Evolutionary conservation across 139 green algal genomes (phyloP).

Genomic region (Chloropicon primus): DNA sequence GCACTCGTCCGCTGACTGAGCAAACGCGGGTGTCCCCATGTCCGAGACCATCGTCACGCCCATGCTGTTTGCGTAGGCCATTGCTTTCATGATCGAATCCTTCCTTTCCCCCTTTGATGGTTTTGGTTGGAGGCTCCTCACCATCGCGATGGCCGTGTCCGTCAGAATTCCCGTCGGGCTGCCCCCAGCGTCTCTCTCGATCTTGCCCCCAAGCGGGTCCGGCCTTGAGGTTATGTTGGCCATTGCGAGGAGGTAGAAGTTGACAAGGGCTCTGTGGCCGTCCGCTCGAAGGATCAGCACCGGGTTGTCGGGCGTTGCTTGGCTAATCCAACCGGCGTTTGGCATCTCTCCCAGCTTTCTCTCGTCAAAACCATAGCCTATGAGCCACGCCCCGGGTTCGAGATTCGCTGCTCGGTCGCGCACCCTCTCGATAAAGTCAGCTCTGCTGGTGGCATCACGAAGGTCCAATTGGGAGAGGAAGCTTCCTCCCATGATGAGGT

Average conservation of each 20-base stretch:
- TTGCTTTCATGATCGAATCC: conserved; percentile 16
- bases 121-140: conserved; percentile 9
- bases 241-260: conserved; percentile 27
- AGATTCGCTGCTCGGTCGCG: not conserved
- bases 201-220: conserved; percentile 18
- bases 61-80: not conserved
- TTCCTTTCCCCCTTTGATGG: not conserved
- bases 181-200: conserved; percentile 8
- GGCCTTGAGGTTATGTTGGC: conserved; percentile 19
- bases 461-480: not conserved
- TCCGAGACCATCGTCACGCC: not conserved
- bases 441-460: not conserved
- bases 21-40: not conserved
- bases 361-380: not conserved
- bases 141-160: conserved; percentile 21
- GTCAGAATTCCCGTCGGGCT: conserved; percentile 25
- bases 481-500: not conserved
- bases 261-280: conserved; percentile 42
- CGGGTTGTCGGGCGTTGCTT: conserved; percentile 4
- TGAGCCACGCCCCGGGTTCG: not conserved
- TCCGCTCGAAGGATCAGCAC: conserved; percentile 39
- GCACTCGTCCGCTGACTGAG: not conserved
- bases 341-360: not conserved
- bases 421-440: not conserved
- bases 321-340: not conserved